Base-by-base conservation (phyloP, 2,329 filamentous ascomycete species). In the Dichotomopilus funicola region DNA sequence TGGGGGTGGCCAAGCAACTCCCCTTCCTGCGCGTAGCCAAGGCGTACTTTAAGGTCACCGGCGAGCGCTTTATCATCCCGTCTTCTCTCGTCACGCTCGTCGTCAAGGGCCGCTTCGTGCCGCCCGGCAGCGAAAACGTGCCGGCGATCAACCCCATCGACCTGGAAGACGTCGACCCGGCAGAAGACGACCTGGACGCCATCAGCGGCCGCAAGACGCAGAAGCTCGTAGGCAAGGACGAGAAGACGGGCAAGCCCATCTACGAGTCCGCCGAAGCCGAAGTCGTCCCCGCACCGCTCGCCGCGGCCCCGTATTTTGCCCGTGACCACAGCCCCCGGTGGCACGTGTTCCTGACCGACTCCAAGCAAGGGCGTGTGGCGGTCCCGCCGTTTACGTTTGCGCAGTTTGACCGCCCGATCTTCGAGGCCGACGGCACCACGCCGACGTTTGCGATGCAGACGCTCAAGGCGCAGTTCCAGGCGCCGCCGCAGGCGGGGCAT, bases 1-100 rank as follows among this genome's bases (percentile, higher is more conserved):
- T 96, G 58, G 73, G 74, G 47, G 87, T 96, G 35, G 91, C 91
- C 34, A 83, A 84, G 64, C 89, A 96, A 72, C 79, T 99, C 34
- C 94, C 94, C 1, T 82, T 84, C 61, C 78, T 99, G 54, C 82
- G 88, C 56, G 84, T 99, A 9, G 89, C 90, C 67, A 95, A 91
- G 74, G 89, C 91, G 6, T 99, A 96, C 74, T 99, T 99, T 83
- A 99, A 99, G 78, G 95, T 99, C 46, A 86, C 90, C 51, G 94
- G 94, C 68, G 95, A 99, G 74, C 89, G 88, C 62, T 88, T 87
- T 70, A 89, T 99, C 67, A 95, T 92, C 36, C 91, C 94, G 6
- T 89, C 88, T 56, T 95, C 91, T 55, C 81, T 99, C 40, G 92
- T 97, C 27, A 92, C 91, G 59, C 86, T 99, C 35, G 90, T 99